These are phyloP conservation scores for Mycena sp. DNA, from an alignment of 1,284 basidiomycete species.

Conservation along the genomic window DNA sequence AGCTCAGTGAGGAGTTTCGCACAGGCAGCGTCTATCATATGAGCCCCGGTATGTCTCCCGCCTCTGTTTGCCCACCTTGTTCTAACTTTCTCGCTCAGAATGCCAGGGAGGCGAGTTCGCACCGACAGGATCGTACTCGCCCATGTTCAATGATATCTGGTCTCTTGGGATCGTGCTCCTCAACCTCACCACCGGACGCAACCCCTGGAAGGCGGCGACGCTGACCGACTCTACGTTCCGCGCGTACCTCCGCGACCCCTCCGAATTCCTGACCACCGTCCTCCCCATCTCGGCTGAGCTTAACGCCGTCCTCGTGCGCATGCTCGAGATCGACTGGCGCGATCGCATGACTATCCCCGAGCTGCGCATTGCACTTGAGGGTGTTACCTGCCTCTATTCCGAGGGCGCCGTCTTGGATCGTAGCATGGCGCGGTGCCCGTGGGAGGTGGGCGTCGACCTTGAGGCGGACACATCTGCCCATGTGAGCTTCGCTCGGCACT, in stretches of 20 bases:
- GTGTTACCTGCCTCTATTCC: conserved; percentile 76
- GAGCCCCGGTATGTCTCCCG: conserved; percentile 79
- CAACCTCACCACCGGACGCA: conserved; percentile 94
- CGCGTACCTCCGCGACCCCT: conserved; percentile 74
- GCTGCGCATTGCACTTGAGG: conserved; percentile 74
- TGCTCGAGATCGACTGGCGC: conserved; percentile 80
- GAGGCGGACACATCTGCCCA: conserved; percentile 52
- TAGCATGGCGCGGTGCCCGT: conserved; percentile 83
- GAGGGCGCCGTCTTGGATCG: conserved; percentile 81
- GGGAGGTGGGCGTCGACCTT: conserved; percentile 79
- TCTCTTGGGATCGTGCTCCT: conserved; percentile 96
- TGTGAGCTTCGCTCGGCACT: conserved; percentile 39
- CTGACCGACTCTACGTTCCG: conserved; percentile 79
- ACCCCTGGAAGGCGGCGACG: conserved; percentile 98
- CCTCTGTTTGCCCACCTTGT: conserved; percentile 14
- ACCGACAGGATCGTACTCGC: conserved; percentile 80
- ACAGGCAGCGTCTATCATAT: conserved; percentile 97
- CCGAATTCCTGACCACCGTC: conserved; percentile 73
- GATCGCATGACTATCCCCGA: conserved; percentile 75
- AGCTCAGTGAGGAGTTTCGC: conserved; percentile 90
- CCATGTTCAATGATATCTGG: conserved; percentile 95
- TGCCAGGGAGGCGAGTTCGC: conserved; percentile 90
- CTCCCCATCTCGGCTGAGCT: conserved; percentile 79
- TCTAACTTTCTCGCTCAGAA: conserved; percentile 59
- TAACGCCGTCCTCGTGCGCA: conserved; percentile 72